Evolutionary conservation across 2,329 filamentous ascomycete species (phyloP).

Genomic region (Colletotrichum liaoningense): DNA sequence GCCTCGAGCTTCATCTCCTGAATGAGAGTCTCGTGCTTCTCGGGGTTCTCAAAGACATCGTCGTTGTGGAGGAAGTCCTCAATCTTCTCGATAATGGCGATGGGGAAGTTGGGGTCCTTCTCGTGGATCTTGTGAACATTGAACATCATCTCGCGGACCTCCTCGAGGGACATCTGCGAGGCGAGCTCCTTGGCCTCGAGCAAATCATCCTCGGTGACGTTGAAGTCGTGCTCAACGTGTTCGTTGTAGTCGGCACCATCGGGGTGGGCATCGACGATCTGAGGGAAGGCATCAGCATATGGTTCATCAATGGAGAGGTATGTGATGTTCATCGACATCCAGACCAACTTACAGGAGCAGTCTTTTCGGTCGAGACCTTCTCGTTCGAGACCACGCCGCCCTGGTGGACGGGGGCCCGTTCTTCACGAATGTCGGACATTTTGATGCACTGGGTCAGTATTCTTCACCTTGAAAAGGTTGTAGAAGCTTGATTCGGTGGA

Average conservation of each 20-base stretch:
- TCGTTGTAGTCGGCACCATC: slow-evolving; percentile 16
- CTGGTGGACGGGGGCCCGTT: slow-evolving; percentile 16
- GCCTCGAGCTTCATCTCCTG: slow-evolving; percentile 49
- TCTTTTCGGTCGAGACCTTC: slow-evolving; percentile 26
- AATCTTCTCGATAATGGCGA: slow-evolving; percentile 50
- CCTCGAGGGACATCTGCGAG: slow-evolving; percentile 54
- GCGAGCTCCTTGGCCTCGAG: slow-evolving; percentile 58
- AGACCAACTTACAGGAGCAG: slow-evolving; percentile 12
- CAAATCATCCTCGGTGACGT: slow-evolving; percentile 59
- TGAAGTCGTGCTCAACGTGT: slow-evolving; percentile 42
- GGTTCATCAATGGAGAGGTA: neutral
- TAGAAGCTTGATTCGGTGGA: slow-evolving; percentile 17
- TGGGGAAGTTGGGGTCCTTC: slow-evolving; percentile 58
- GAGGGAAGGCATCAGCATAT: neutral
- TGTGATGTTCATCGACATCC: neutral
- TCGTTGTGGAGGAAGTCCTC: slow-evolving; percentile 49
- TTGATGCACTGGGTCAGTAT: slow-evolving; percentile 22
- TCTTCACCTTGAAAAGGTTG: slow-evolving; percentile 27
- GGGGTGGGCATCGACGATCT: slow-evolving; percentile 20
- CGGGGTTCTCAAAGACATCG: slow-evolving; percentile 48
- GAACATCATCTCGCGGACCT: slow-evolving; percentile 50
- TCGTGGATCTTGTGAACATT: slow-evolving; percentile 54
- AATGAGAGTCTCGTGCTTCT: slow-evolving; percentile 47
- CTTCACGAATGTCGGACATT: slow-evolving; percentile 31
- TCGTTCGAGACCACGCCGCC: slow-evolving; percentile 29